These are phyloP conservation scores for Xenosphaeropsis pyriputrescens DNA, from an alignment of 2,329 filamentous ascomycete species.

Conservation along the genomic window DNA sequence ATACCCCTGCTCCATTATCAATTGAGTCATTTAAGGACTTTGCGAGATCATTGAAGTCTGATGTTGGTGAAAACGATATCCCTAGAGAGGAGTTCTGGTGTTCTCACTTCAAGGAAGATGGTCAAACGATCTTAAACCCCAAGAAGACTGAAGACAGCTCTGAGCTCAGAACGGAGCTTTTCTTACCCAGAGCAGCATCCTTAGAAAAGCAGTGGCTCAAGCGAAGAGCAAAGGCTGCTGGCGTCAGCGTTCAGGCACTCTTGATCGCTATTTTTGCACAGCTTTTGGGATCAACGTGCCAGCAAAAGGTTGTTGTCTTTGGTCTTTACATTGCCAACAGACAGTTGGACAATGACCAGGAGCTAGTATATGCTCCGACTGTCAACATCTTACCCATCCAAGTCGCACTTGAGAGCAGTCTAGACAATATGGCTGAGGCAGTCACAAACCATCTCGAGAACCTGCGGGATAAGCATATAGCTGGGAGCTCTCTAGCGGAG, in stretches of 20 bases:
- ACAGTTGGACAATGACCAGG: slow-evolving; percentile 28
- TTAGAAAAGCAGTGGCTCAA: slow-evolving; percentile 24
- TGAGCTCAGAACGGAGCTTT: slow-evolving; percentile 18
- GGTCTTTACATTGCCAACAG: slow-evolving; percentile 80
- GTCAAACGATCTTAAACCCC: not conserved
- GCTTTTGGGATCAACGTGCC: slow-evolving; percentile 6
- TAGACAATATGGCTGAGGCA: slow-evolving; percentile 31
- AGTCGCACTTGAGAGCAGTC: slow-evolving; percentile 28
- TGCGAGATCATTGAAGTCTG: not conserved
- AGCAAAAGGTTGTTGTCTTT: slow-evolving; percentile 36
- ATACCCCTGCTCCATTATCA: slow-evolving; percentile 13
- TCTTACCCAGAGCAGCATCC: slow-evolving; percentile 31
- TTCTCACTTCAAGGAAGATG: slow-evolving; percentile 22
- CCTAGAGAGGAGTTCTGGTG: slow-evolving; percentile 26
- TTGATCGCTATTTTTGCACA: slow-evolving; percentile 61
- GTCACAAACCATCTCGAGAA: slow-evolving; percentile 55
- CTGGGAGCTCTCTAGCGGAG: slow-evolving; percentile 51
- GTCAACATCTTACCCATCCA: slow-evolving; percentile 65
- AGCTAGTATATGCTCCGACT: slow-evolving; percentile 44
- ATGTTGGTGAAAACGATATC: not conserved
- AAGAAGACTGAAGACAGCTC: not conserved
- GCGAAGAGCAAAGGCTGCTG: slow-evolving; percentile 27
- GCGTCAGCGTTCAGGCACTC: slow-evolving; percentile 56
- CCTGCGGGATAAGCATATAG: slow-evolving; percentile 40
- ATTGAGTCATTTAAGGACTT: slow-evolving; percentile 7